phyloP scores from a whole-genome alignment of 805 yeast species.

The Blastobotrys chiropterorum region DNA sequence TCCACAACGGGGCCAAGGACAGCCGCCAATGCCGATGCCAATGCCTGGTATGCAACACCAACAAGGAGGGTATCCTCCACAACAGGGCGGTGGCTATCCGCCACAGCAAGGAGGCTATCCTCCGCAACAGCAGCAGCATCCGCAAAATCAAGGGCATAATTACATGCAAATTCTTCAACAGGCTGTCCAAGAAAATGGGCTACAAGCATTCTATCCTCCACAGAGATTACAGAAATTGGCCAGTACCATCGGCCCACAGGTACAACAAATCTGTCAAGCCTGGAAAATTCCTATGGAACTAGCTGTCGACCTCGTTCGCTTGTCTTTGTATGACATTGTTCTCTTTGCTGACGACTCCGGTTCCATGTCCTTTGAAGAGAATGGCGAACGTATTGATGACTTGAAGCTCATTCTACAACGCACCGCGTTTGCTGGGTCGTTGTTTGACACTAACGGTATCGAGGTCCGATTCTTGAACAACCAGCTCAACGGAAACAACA shows the following conservation, averaged over 20 bases:
- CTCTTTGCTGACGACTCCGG: constrained; percentile 30
- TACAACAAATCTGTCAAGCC: constrained; percentile 16
- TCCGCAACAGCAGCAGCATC: constrained; percentile 4
- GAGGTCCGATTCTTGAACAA: constrained; percentile 29
- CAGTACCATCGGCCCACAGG: constrained; percentile 18
- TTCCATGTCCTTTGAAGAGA: constrained; percentile 30
- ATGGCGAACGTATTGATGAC: constrained; percentile 30
- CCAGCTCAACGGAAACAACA: constrained; percentile 20
- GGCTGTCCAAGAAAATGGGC: constrained; percentile 24
- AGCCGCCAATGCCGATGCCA: not conserved
- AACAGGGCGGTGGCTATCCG: constrained; percentile 1
- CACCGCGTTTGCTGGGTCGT: constrained; percentile 27
- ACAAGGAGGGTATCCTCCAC: constrained; percentile 9
- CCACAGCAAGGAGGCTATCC: not conserved
- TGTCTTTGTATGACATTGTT: constrained; percentile 29
- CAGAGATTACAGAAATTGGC: constrained; percentile 26
- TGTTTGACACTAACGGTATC: constrained; percentile 27
- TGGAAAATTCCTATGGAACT: constrained; percentile 28
- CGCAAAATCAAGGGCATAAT: constrained; percentile 9
- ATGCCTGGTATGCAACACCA: not conserved
- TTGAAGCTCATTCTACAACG: constrained; percentile 25
- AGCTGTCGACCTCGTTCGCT: constrained; percentile 26
- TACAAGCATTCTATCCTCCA: constrained; percentile 27
- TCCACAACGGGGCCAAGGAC: constrained; percentile 1
- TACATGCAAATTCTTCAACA: constrained; percentile 17